Base-by-base conservation (phyloP, 2,329 filamentous ascomycete species). In the Xylaria sp. region DNA sequence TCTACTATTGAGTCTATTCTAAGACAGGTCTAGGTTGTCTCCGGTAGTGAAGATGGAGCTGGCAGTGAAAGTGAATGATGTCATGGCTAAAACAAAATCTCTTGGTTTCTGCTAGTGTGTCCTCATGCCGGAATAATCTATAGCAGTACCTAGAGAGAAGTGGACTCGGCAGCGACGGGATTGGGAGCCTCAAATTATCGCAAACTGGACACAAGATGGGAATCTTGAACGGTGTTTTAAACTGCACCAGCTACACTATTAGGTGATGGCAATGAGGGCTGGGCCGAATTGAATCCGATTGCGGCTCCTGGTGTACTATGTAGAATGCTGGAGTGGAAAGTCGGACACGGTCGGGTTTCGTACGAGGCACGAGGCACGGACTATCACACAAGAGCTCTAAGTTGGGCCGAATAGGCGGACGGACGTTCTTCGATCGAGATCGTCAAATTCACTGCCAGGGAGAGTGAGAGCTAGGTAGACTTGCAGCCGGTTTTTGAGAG, bases 11-110 rank as follows among this genome's bases (percentile, higher is more conserved):
- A n/a, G n/a, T n/a, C 43, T 55, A 57, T 51, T 56, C 51, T 58
- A 29, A 53, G 45, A 56, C 45, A 46, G 50, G 50, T 39, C 42
- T 58, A 59, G 50, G 52, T 16, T 45, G 56, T 54, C 52, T 48
- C 34, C 52, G 55, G 48, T 54, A 56, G 54, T 49, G 45, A 44
- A 56, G 54, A 58, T 61, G 55, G 47, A 61, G 55, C 58, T 52
- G 24, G 22, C 55, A 49, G 39, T 34, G 22, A 55, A 50, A 37
- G 34, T n/a, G n/a, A n/a, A 56, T 61, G 58, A 59, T 59, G 52
- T 60, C 55, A 61, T 56, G 34, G n/a, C 40, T 41, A 48, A 38
- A 40, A 21, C 38, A 38, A 13, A 11, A 47, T 18, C 46, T 54
- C 52, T 51, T 60, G 52, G 42, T 53, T 52, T 44, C 49, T n/a